phyloP scores from a whole-genome alignment of 2,329 filamentous ascomycete genomes.

The Parastagonospora nodorum region DNA sequence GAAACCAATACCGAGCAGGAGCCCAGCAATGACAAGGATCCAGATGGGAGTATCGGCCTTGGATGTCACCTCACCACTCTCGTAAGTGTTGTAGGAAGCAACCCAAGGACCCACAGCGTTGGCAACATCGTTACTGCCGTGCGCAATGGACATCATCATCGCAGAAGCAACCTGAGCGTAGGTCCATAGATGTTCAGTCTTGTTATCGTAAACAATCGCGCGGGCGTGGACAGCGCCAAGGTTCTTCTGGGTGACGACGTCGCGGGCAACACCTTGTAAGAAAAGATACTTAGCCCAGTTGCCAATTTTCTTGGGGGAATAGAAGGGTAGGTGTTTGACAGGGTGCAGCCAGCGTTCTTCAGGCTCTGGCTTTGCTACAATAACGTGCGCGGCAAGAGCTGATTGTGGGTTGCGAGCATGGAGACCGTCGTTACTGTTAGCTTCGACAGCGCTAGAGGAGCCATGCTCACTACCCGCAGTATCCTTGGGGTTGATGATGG shows the following conservation, averaged over 20 bases:
- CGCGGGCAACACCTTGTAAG: conserved; percentile 48
- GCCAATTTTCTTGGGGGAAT: conserved; percentile 25
- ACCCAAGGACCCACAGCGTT: conserved; percentile 36
- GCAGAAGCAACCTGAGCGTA: conserved; percentile 57
- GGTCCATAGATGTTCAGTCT: conserved; percentile 38
- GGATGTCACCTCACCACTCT: conserved; percentile 65
- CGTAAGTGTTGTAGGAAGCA: conserved; percentile 29
- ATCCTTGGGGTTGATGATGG: background rate
- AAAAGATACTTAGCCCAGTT: conserved; percentile 50
- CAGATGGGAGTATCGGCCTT: conserved; percentile 71
- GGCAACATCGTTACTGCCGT: conserved; percentile 70
- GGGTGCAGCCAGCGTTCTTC: conserved; percentile 32
- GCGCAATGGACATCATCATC: conserved; percentile 48
- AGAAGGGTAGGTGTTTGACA: conserved; percentile 28
- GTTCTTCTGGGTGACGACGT: conserved; percentile 44
- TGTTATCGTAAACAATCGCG: conserved; percentile 36
- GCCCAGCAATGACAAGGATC: conserved; percentile 67
- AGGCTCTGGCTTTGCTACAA: conserved; percentile 20
- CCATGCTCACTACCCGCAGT: background rate
- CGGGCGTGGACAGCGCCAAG: conserved; percentile 43
- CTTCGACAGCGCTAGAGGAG: conserved; percentile 2
- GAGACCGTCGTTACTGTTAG: background rate
- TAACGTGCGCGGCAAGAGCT: background rate
- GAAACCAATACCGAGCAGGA: conserved; percentile 67
- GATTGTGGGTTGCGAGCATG: background rate